These are phyloP conservation scores for Pyropia haitanensis DNA, from an alignment of 23 red algal genomes.

Conservation along the genomic window DNA sequence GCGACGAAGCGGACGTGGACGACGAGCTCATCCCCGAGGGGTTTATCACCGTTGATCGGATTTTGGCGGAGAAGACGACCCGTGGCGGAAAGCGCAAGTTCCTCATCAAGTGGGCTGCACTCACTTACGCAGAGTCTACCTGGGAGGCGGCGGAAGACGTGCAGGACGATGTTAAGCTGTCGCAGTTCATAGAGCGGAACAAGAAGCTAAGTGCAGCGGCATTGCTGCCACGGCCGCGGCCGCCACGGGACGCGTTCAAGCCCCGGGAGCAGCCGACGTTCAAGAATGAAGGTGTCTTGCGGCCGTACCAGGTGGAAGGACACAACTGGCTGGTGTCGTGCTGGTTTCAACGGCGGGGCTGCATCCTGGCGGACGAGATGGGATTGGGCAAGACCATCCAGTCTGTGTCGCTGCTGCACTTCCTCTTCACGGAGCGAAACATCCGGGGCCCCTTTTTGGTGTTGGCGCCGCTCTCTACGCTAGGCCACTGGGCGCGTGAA, in stretches of 20 bases:
- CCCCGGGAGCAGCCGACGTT: slow-evolving; percentile 8
- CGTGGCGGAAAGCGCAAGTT: slow-evolving; percentile 15
- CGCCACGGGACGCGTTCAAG: slow-evolving; percentile 5
- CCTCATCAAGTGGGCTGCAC: slow-evolving; percentile 60
- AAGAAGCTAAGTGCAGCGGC: neutral
- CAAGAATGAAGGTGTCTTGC: slow-evolving; percentile 44
- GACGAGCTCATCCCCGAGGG: slow-evolving; percentile 60
- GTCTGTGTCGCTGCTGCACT: slow-evolving; percentile 20
- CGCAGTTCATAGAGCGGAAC: slow-evolving; percentile 32
- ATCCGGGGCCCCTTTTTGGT: slow-evolving; percentile 46
- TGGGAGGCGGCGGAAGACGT: slow-evolving; percentile 52
- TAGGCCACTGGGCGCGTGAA: slow-evolving; percentile 62
- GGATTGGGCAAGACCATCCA: slow-evolving; percentile 60
- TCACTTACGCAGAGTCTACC: slow-evolving; percentile 36
- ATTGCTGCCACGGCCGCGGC: slow-evolving; percentile 4
- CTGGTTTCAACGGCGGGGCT: slow-evolving; percentile 48
- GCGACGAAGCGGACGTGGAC: slow-evolving; percentile 33
- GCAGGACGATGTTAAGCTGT: slow-evolving; percentile 34
- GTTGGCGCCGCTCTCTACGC: slow-evolving; percentile 41
- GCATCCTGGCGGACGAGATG: slow-evolving; percentile 65
- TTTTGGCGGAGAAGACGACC: slow-evolving; percentile 18
- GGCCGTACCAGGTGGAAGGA: slow-evolving; percentile 51
- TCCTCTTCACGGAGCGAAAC: slow-evolving; percentile 19
- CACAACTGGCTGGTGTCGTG: slow-evolving; percentile 47
- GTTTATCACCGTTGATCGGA: slow-evolving; percentile 40